Conservation (phyloP, 108 stramenopile species). For the Bacterosira constricta region DNA sequence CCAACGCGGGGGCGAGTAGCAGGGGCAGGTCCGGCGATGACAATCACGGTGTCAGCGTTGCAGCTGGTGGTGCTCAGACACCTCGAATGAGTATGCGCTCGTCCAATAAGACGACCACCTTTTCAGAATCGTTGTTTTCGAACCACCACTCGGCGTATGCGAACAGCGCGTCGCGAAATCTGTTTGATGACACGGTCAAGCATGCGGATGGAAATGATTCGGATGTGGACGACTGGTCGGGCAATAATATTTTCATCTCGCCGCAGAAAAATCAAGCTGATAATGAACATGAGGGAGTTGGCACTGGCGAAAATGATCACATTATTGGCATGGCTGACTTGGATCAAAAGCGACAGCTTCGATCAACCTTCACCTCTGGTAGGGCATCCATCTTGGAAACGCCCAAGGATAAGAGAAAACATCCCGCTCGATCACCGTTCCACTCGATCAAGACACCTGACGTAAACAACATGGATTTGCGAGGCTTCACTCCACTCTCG, state of each 20-base stretch:
- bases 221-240: background rate
- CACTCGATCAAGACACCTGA: constrained; percentile 35
- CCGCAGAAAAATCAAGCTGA: background rate
- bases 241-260: constrained; percentile 35
- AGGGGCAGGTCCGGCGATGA: background rate
- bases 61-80: constrained; percentile 4
- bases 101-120: constrained; percentile 7
- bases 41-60: too few species aligned
- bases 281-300: background rate
- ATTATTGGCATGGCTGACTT: constrained; percentile 12
- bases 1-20: background rate
- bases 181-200: constrained; percentile 1
- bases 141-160: constrained; percentile 5
- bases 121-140: constrained; percentile 19
- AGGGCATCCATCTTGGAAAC: constrained; percentile 40
- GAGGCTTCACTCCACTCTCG: constrained; percentile 43
- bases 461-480: constrained; percentile 14
- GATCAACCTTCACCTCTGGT: constrained; percentile 31
- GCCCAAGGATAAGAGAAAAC: constrained; percentile 15
- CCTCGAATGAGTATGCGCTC: background rate
- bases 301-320: too few species aligned
- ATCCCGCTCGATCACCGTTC: constrained; percentile 6
- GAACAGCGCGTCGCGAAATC: constrained; percentile 17
- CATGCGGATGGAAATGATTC: constrained; percentile 4
- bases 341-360: constrained; percentile 17